A percentile compares a stretch with the other conserved stretches of the same genome.
Evolutionary conservation across 108 stramenopile species (phyloP).

Genomic region (Nitzschia putrida): DNA sequence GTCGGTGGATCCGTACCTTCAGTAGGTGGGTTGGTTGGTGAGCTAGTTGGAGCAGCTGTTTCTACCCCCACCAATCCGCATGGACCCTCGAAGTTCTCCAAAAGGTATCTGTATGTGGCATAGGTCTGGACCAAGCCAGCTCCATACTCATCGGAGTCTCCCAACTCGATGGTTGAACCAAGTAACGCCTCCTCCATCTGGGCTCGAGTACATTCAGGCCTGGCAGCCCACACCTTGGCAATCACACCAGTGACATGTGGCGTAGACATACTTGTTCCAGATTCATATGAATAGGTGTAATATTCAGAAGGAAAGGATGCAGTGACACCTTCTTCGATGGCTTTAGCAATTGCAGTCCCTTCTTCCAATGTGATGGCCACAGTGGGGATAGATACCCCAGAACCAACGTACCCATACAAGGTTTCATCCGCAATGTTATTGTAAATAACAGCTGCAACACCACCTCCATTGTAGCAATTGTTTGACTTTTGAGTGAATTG

Average conservation of each 20-base stretch:
- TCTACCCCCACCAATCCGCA: conserved; percentile 10
- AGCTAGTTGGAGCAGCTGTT: background rate
- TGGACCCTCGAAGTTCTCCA: conserved; percentile 8
- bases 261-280: conserved; percentile 56
- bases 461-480: conserved; percentile 17
- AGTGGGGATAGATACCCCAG: background rate
- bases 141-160: conserved; percentile 22
- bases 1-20: too few species aligned
- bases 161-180: conserved; percentile 15
- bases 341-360: background rate
- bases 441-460: conserved; percentile 8
- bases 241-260: conserved; percentile 77
- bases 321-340: background rate
- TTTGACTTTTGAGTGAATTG: conserved; percentile 8
- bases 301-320: conserved; percentile 6
- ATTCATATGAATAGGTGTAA: background rate
- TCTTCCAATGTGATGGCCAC: conserved; percentile 4
- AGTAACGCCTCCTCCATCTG: conserved; percentile 52
- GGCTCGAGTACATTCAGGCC: conserved; percentile 44
- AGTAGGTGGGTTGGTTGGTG: background rate
- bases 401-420: background rate
- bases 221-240: conserved; percentile 48
- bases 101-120: conserved; percentile 17
- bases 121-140: conserved; percentile 27
- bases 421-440: conserved; percentile 10